Conservation (phyloP, 2,329 filamentous ascomycete genomes). For the Parastagonospora avenae region DNA sequence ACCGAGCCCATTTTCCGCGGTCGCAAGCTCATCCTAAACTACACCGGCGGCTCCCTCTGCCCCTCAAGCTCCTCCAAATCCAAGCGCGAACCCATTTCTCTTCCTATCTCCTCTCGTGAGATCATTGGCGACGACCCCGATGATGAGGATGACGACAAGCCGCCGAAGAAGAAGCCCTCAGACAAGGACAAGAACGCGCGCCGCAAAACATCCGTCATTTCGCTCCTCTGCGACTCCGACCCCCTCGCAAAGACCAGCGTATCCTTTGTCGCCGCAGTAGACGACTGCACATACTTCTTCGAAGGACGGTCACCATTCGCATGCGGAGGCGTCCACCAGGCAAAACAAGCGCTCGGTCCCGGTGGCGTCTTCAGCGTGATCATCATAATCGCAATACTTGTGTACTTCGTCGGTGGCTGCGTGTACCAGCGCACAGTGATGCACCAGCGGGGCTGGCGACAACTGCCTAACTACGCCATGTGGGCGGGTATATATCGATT, state of each 20-base stretch:
- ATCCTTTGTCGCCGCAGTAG: constrained; percentile 85
- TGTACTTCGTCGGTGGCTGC: constrained; percentile 89
- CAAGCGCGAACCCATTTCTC: constrained; percentile 29
- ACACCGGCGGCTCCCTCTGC: constrained; percentile 57
- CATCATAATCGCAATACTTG: constrained; percentile 73
- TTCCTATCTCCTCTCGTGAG: constrained; percentile 34
- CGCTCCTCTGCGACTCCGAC: constrained; percentile 90
- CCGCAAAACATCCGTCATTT: constrained; percentile 84
- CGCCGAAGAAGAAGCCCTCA: constrained; percentile 46
- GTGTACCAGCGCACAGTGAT: constrained; percentile 95
- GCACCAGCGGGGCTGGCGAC: constrained; percentile 92
- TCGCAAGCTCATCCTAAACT: constrained; percentile 63
- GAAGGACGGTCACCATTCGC: constrained; percentile 86
- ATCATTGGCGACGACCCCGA: constrained; percentile 50
- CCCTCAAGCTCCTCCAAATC: constrained; percentile 33
- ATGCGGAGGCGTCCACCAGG: constrained; percentile 71
- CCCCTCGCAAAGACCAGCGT: constrained; percentile 71
- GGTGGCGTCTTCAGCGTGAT: constrained; percentile 89
- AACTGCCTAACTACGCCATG: constrained; percentile 90
- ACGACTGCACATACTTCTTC: constrained; percentile 95
- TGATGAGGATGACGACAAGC: constrained; percentile 43
- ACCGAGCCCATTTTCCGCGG: constrained; percentile 63
- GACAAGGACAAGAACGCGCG: constrained; percentile 57
- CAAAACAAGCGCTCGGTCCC: constrained; percentile 65
- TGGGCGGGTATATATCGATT: constrained; percentile 90